Conservation (phyloP, 805 yeast genomes). For the Candida ipomoeae region DNA sequence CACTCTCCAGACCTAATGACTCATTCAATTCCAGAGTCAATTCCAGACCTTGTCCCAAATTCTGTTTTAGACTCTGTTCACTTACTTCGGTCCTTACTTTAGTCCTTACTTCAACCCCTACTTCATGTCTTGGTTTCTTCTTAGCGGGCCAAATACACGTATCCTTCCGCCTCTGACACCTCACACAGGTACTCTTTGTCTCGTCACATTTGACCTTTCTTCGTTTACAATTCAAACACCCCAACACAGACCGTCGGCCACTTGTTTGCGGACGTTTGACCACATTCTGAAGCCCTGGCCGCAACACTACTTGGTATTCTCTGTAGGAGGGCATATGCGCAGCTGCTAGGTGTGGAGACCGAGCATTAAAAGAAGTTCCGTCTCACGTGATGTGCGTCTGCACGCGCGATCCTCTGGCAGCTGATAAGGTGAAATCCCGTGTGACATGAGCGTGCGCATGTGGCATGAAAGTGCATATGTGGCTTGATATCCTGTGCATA, state of each 20-base stretch:
- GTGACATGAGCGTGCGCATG: neutral
- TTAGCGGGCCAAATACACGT: conserved; percentile 9
- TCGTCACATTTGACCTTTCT: conserved; percentile 16
- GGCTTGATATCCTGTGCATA: neutral
- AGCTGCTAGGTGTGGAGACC: neutral
- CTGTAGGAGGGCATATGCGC: conserved; percentile 5
- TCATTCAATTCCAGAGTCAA: neutral
- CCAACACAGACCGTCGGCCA: conserved; percentile 6
- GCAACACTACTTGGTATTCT: conserved; percentile 11
- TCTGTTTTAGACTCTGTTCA: neutral
- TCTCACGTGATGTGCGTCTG: neutral
- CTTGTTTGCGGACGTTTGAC: neutral
- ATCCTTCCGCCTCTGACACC: conserved; percentile 8
- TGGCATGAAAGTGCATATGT: neutral
- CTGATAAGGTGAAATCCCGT: neutral
- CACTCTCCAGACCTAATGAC: no score
- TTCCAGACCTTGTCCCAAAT: no score
- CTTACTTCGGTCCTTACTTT: no score
- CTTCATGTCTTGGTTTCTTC: neutral
- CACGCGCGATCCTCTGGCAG: neutral
- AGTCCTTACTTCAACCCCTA: no score
- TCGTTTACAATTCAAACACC: conserved; percentile 14
- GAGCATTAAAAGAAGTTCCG: neutral
- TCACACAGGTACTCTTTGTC: conserved; percentile 8
- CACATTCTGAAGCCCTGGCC: neutral